Evolutionary conservation across 2,329 filamentous ascomycete genomes (phyloP).

Genomic region (Lachnellula suecica): DNA sequence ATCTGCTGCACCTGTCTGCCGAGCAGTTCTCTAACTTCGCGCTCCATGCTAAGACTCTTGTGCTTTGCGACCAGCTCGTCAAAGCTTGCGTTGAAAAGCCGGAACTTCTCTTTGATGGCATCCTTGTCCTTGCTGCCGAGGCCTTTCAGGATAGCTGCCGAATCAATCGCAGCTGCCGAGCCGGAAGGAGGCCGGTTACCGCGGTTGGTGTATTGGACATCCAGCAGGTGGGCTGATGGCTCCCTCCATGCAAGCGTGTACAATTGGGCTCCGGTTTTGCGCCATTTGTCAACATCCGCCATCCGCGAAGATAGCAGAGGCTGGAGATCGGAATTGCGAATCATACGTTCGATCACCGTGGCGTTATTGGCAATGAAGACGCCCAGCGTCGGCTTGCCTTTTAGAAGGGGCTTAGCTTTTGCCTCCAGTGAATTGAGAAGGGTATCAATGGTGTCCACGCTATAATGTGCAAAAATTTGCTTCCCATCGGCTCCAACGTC

Average conservation of each 20-base stretch:
- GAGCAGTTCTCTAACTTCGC: constrained; percentile 79
- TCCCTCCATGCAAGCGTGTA: constrained; percentile 91
- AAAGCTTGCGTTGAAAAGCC: constrained; percentile 84
- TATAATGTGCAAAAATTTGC: constrained; percentile 87
- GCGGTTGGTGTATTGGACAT: constrained; percentile 88
- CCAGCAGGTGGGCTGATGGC: constrained; percentile 78
- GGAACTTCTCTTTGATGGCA: constrained; percentile 93
- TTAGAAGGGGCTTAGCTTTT: constrained; percentile 71
- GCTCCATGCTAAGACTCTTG: constrained; percentile 84
- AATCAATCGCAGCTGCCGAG: constrained; percentile 65
- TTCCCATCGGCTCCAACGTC: constrained; percentile 87
- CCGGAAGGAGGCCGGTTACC: constrained; percentile 68
- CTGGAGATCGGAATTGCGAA: constrained; percentile 76
- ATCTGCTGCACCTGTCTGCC: constrained; percentile 84
- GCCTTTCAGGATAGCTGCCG: constrained; percentile 78
- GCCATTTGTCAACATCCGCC: constrained; percentile 74
- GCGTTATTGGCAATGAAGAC: constrained; percentile 92
- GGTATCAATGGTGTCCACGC: constrained; percentile 81
- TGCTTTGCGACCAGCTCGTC: constrained; percentile 85
- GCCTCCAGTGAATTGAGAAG: constrained; percentile 74
- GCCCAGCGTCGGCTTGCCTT: constrained; percentile 75
- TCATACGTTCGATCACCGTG: constrained; percentile 79
- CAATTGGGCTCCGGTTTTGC: constrained; percentile 77
- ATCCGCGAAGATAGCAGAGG: constrained; percentile 68
- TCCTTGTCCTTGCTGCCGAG: constrained; percentile 91